Percentiles rank a stretch among this genome's conserved stretches.
These are phyloP conservation scores for Clavispora asparagi DNA, from an alignment of 805 yeast genomes.

Conservation along the genomic window DNA sequence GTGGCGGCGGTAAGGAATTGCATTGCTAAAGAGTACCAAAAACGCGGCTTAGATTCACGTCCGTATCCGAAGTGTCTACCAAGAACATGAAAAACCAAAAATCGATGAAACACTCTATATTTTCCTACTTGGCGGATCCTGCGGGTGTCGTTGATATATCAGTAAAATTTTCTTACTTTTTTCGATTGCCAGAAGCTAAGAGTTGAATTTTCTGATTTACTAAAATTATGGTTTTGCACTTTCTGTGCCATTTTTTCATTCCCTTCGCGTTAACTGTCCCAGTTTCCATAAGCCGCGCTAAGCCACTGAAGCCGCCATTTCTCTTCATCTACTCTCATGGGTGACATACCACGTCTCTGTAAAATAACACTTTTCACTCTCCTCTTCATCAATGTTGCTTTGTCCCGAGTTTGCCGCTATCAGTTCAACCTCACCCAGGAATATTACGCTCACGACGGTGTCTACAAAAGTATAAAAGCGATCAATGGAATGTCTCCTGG, in stretches of 20 bases:
- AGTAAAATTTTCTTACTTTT: too few species aligned
- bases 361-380: neutral
- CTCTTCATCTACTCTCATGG: neutral
- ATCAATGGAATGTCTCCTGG: slow-evolving; percentile 48
- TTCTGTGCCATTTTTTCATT: neutral
- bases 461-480: slow-evolving; percentile 24
- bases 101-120: too few species aligned
- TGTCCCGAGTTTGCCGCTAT: neutral
- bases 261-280: neutral
- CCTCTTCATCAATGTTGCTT: neutral
- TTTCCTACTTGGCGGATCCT: too few species aligned
- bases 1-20: slow-evolving; percentile 47
- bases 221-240: neutral
- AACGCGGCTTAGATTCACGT: neutral
- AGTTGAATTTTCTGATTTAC: neutral
- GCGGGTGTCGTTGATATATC: too few species aligned
- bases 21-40: slow-evolving; percentile 25
- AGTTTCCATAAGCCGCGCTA: neutral
- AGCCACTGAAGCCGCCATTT: neutral
- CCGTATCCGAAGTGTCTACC: neutral
- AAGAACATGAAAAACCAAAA: too few species aligned
- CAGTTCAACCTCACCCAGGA: slow-evolving; percentile 7
- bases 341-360: neutral
- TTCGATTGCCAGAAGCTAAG: too few species aligned
- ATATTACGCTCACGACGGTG: slow-evolving; percentile 27